phyloP scores from a whole-genome alignment of 345 rosid species.

The Gossypium mustelinum region DNA sequence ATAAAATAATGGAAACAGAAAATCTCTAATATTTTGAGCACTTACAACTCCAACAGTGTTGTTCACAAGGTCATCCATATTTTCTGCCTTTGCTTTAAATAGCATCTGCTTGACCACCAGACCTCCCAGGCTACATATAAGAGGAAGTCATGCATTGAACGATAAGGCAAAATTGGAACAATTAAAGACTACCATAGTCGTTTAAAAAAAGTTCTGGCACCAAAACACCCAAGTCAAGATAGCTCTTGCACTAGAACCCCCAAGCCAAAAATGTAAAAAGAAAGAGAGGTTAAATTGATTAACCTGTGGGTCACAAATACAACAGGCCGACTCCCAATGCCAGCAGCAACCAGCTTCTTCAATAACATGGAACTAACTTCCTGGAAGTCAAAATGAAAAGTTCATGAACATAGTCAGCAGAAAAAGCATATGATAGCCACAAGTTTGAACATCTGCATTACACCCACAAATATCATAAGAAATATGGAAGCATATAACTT shows the following conservation, averaged over 20 bases:
- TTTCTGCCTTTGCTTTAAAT: conserved; percentile 79
- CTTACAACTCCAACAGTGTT: conserved; percentile 92
- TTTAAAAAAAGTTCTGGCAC: too few species aligned
- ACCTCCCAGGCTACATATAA: conserved; percentile 84
- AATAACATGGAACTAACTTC: conserved; percentile 85
- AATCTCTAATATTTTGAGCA: conserved; percentile 18
- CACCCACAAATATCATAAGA: not conserved
- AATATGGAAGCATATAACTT: not conserved
- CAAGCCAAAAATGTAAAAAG: not conserved
- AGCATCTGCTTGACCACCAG: conserved; percentile 95
- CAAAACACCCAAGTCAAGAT: not conserved
- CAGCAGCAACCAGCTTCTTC: conserved; percentile 77
- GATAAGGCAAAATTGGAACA: not conserved
- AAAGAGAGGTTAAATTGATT: conserved; percentile 4
- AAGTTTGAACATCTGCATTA: conserved; percentile 1
- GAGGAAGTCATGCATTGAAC: conserved; percentile 8
- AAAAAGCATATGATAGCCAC: not conserved
- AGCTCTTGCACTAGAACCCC: not conserved
- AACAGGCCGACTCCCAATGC: conserved; percentile 92
- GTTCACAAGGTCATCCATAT: conserved; percentile 63
- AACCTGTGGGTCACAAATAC: conserved; percentile 99
- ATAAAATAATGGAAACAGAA: not conserved
- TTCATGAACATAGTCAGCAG: not conserved
- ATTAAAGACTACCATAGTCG: not conserved
- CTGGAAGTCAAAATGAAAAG: conserved; percentile 35